Evolutionary conservation across 345 rosid species (phyloP), one percentile per base, ranked within the genome.

Genomic region (Eucalyptus shirleyi): DNA sequence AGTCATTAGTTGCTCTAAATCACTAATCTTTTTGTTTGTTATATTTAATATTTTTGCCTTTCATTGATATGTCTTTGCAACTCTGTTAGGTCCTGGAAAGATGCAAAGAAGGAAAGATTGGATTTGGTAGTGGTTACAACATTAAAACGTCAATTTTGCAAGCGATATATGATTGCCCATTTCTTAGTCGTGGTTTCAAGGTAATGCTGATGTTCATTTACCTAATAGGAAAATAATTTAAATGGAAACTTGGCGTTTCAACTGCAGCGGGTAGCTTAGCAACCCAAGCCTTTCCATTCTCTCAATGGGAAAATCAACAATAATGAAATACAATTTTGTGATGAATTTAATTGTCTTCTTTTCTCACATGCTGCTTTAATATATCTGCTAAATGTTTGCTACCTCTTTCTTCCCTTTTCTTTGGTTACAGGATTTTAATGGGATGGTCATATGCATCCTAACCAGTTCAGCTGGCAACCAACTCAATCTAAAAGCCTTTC

Each of bases 81-180:
- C 88, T 67, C 88, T 90, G 56, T 91, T 94, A 97, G 99, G 96
- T 95, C 91, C 89, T 98, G 90, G 92, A 91, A 91, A 89, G 90
- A 92, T 92, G 91, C 89, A 94, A 94, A 93, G 94, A 95, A 92
- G 98, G 96, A 91, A 97, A 94, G 91, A 94, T 96, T 94, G 99
- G 99, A 93, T 96, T 96, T 94, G 99, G 98, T 89, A 96, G 92
- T 92, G 99, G 96, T 91, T 93, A 93, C 90, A 90, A 92, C 93
- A 91, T 96, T 53, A 92, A 92, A 93, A 89, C 92, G 88, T 96
- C 99, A 86, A 91, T 96, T 89, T 86, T 91, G 81, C 93, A 90
- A 92, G 99, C 99, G 87, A 90, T 96, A 90, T 92, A 93, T 87
- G 98, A 97, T 90, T 97, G 97, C 90, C 99, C 98, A 89, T 96